Base-by-base conservation (phyloP, 306 rosid species). In the Ziziphus jujuba region DNA sequence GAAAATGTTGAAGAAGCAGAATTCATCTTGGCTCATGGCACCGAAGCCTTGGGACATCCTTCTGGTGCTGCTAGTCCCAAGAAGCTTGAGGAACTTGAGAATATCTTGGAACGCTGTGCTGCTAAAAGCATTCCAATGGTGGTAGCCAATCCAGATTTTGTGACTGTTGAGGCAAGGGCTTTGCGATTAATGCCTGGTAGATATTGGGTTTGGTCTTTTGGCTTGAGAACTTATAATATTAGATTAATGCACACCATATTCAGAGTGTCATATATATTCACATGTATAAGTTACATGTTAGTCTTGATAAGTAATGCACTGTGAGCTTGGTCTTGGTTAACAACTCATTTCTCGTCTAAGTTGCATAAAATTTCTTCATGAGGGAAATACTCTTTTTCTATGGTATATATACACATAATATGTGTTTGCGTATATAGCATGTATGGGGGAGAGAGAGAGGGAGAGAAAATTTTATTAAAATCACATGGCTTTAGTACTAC, bases 131-230 rank as follows among this genome's bases (percentile, higher is more conserved):
- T 93, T 63, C 97, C 98, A 16, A 90, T 93, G 98, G 98, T 93
- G 73, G 98, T 93, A 24, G 98, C 98, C 50, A 93, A 93, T 85
- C 97, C 98, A 13, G 98, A 93, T 84, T 93, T 69, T 69, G 96
- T 90, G 74, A 93, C 97, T 59, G 97, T 93, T 35, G 98, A 90
- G 84, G 96, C 91, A 51, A 84, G 90, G 74, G 83, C 83, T 34
- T 82, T 90, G 82, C 86, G 87, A 67, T 90, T 90, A 79, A 93
- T 93, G 98, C 97, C 98, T 2, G 98, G 98, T 93, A 73, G 86
- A 61, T 59, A 33, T 73, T 50, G 34, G 63, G 14, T 69, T 69
- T 34, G 21, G 24, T 70, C 74, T 58, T 64, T 60, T 35, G 15
- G 44, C 25, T 20, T 34, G 53, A 45, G 48, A 45, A 47, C 56